Conservation (phyloP, 108 stramenopile species). For the Mayamaea pseudoterrestris region DNA sequence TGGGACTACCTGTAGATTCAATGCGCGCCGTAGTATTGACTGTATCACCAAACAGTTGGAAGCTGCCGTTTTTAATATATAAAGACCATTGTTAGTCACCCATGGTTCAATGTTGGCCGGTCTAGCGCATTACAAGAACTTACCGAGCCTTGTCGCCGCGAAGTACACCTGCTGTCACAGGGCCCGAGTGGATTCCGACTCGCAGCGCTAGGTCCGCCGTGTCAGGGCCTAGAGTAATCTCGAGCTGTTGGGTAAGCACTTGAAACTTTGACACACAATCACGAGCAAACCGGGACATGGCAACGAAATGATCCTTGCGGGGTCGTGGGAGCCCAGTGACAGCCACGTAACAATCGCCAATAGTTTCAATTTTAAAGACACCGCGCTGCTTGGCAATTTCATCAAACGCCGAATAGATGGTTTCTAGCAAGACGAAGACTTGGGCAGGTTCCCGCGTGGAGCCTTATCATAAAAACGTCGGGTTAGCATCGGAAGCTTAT, state of each 20-base stretch:
- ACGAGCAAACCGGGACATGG: constrained; percentile 22
- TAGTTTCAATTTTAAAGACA: constrained; percentile 27
- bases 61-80: too few species aligned
- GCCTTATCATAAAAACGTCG: constrained; percentile 20
- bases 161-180: constrained; percentile 34
- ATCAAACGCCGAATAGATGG: constrained; percentile 32
- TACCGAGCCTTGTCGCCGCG: constrained; percentile 26
- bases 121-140: too few species aligned
- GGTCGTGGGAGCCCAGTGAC: constrained; percentile 26
- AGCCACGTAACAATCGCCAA: constrained; percentile 46
- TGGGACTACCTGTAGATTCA: constrained; percentile 23
- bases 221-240: constrained; percentile 5
- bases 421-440: constrained; percentile 33
- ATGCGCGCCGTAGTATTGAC: constrained; percentile 32
- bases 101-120: too few species aligned
- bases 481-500: too few species aligned
- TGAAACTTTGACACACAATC: constrained; percentile 19
- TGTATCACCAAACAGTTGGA: constrained; percentile 20
- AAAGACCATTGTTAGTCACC: too few species aligned
- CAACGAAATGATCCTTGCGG: constrained; percentile 22
- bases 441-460: constrained; percentile 18
- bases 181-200: constrained; percentile 31
- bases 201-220: constrained; percentile 18
- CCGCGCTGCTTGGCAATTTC: constrained; percentile 11
- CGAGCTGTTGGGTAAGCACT: constrained; percentile 5